phyloP scores from a whole-genome alignment of 2,329 filamentous ascomycete genomes.

The Aureobasidium zeae region DNA sequence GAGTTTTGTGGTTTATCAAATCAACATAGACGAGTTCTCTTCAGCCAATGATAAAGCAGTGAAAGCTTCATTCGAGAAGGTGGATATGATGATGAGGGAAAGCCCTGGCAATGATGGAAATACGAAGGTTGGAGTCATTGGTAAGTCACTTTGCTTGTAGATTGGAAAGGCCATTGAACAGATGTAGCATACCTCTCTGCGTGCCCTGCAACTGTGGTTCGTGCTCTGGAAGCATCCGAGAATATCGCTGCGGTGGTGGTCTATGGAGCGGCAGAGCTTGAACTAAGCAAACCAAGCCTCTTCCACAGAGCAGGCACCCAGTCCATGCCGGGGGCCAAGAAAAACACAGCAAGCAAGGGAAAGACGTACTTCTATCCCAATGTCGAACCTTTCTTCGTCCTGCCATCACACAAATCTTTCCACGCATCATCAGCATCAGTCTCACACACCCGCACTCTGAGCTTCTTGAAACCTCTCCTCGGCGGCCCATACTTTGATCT shows the following conservation, averaged over 20 bases:
- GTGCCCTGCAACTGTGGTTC: neutral
- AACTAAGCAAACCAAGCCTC: slow-evolving; percentile 20
- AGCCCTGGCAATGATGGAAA: slow-evolving; percentile 30
- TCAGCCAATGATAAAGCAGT: too few species aligned
- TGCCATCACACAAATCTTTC: slow-evolving; percentile 45
- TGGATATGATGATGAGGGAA: slow-evolving; percentile 18
- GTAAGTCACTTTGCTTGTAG: slow-evolving; percentile 19
- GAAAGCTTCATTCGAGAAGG: slow-evolving; percentile 13
- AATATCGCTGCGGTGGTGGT: slow-evolving; percentile 23
- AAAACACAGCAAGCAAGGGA: slow-evolving; percentile 25
- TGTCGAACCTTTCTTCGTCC: slow-evolving; percentile 37
- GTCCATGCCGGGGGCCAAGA: slow-evolving; percentile 17
- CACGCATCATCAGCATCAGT: slow-evolving; percentile 47
- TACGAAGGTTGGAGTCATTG: slow-evolving; percentile 32
- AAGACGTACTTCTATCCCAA: slow-evolving; percentile 39
- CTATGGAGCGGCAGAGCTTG: slow-evolving; percentile 18
- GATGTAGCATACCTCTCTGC: slow-evolving; percentile 20
- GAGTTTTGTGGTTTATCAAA: slow-evolving; percentile 53
- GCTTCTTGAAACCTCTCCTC: slow-evolving; percentile 55
- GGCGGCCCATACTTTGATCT: slow-evolving; percentile 53
- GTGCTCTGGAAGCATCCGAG: slow-evolving; percentile 19
- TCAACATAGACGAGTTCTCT: slow-evolving; percentile 31
- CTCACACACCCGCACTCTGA: slow-evolving; percentile 56
- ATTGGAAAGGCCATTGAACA: slow-evolving; percentile 13
- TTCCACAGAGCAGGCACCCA: slow-evolving; percentile 22